phyloP scores from a whole-genome alignment of 2,329 filamentous ascomycete species.

The Pseudogymnoascus sp. region DNA sequence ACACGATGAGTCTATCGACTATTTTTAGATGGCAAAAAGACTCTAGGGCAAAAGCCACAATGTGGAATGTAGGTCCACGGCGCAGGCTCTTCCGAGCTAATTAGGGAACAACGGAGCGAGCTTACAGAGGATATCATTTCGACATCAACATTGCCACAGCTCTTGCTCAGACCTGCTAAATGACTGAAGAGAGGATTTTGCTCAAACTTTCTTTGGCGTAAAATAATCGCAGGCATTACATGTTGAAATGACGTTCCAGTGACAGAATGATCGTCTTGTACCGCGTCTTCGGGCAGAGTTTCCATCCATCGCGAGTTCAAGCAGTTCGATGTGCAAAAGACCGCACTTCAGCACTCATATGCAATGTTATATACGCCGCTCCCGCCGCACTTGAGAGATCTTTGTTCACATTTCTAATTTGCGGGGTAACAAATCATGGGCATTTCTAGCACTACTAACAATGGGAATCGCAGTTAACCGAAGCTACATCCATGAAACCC shows the following conservation, averaged over 20 bases:
- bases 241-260: neutral
- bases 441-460: neutral
- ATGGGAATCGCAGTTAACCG: neutral
- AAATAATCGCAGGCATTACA: neutral
- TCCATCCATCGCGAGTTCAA: constrained; percentile 38
- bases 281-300: constrained; percentile 40
- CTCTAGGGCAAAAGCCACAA: neutral
- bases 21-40: no score
- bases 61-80: neutral
- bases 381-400: neutral
- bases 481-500: neutral
- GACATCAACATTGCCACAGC: neutral
- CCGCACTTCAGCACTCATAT: constrained; percentile 31
- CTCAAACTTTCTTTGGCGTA: neutral
- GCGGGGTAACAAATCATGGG: neutral
- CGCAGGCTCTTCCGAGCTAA: neutral
- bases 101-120: neutral
- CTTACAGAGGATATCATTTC: neutral
- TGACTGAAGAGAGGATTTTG: neutral
- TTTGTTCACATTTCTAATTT: neutral
- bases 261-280: constrained; percentile 32
- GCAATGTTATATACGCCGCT: neutral
- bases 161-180: neutral
- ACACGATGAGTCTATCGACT: neutral
- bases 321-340: constrained; percentile 35